phyloP scores from a whole-genome alignment of 352 stramenopile species.

The Pythium volutum region DNA sequence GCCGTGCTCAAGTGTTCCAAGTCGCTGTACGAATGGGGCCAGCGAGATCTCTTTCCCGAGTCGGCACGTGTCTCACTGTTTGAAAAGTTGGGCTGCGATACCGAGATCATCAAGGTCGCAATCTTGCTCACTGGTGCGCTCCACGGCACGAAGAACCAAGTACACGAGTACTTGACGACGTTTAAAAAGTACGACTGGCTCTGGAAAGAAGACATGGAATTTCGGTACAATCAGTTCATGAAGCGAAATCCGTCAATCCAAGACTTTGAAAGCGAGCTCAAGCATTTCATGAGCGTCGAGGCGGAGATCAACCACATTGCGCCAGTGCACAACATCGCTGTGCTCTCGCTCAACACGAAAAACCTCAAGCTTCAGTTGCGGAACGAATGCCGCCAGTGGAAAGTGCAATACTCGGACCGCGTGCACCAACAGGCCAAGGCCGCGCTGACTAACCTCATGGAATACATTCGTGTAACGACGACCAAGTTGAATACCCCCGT shows the following conservation, averaged over 20 bases:
- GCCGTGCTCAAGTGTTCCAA: conserved; percentile 97
- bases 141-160: conserved; percentile 96
- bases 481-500: conserved; percentile 93
- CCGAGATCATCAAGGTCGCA: conserved; percentile 97
- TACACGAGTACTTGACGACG: conserved; percentile 95
- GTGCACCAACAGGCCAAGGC: conserved; percentile 90
- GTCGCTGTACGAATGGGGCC: conserved; percentile 93
- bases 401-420: conserved; percentile 97
- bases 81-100: conserved; percentile 81
- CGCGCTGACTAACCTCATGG: conserved; percentile 91
- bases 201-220: conserved; percentile 97
- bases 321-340: conserved; percentile 95
- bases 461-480: conserved; percentile 95
- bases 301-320: conserved; percentile 88
- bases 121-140: conserved; percentile 96
- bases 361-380: conserved; percentile 97
- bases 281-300: conserved; percentile 93
- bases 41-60: conserved; percentile 45
- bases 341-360: conserved; percentile 95
- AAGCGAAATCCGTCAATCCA: conserved; percentile 93
- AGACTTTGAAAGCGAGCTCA: conserved; percentile 96
- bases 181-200: conserved; percentile 97
- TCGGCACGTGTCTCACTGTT: conserved; percentile 54
- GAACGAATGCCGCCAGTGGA: conserved; percentile 96
- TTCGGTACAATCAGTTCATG: conserved; percentile 93